These are phyloP conservation scores for Geum urbanum DNA, from an alignment of 306 rosid genomes.

Conservation along the genomic window DNA sequence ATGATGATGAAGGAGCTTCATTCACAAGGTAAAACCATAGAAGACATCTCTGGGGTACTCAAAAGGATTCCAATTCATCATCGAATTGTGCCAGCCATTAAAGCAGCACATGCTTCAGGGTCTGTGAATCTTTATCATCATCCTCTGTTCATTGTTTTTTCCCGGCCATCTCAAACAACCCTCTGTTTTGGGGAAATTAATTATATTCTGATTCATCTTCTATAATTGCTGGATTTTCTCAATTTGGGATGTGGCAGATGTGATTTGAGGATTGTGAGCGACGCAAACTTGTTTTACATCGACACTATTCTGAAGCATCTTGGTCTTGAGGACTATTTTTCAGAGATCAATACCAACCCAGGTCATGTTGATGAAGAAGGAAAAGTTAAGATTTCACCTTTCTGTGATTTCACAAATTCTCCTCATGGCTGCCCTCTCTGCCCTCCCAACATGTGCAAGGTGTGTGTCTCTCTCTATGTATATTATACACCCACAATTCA, in stretches of 20 bases:
- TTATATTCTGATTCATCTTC: not conserved
- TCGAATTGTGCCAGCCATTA: slow-evolving; percentile 53
- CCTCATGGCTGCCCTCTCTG: slow-evolving; percentile 57
- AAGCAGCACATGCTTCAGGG: slow-evolving; percentile 58
- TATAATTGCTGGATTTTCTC: not conserved
- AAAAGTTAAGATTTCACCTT: slow-evolving; percentile 51
- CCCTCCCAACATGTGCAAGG: slow-evolving; percentile 96
- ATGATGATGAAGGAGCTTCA: slow-evolving; percentile 71
- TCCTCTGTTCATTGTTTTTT: not conserved
- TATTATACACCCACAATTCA: too few species aligned
- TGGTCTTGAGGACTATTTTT: slow-evolving; percentile 53
- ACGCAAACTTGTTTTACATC: slow-evolving; percentile 69
- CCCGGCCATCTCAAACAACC: not conserved
- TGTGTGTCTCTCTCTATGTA: slow-evolving; percentile 7
- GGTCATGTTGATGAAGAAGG: slow-evolving; percentile 60
- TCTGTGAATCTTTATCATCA: not conserved
- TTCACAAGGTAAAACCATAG: slow-evolving; percentile 45
- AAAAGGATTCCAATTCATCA: slow-evolving; percentile 51
- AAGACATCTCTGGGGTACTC: slow-evolving; percentile 47
- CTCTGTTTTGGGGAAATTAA: not conserved
- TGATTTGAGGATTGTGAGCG: slow-evolving; percentile 76
- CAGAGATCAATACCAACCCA: slow-evolving; percentile 71
- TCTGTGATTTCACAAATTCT: slow-evolving; percentile 47
- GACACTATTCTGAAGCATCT: slow-evolving; percentile 64
- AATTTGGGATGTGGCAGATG: slow-evolving; percentile 38